Percentiles rank a stretch among this genome's conserved stretches.
Evolutionary conservation across 495 filamentous ascomycete genomes (phyloP).

Genomic region (Penicillium steckii): DNA sequence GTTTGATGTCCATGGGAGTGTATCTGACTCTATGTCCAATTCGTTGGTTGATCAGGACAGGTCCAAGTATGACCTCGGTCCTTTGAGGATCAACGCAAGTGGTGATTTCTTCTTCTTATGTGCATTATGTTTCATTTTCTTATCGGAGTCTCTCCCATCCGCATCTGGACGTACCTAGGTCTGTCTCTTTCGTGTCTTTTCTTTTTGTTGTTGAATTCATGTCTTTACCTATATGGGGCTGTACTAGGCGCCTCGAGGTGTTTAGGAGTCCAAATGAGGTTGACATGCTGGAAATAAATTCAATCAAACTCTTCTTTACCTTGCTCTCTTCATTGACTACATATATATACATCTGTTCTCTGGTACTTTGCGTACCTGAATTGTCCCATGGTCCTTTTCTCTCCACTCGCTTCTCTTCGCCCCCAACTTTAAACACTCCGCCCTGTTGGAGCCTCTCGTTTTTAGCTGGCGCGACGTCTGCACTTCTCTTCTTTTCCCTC

Average conservation of each 20-base stretch:
- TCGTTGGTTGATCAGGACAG: background rate
- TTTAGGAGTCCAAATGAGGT: constrained; percentile 21
- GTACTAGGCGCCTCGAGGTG: constrained; percentile 19
- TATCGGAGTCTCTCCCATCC: constrained; percentile 6
- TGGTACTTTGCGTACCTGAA: background rate
- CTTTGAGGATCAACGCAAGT: background rate
- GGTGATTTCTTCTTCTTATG: constrained; percentile 6
- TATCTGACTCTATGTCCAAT: background rate
- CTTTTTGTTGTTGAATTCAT: constrained; percentile 14
- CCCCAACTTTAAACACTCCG: background rate
- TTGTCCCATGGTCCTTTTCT: background rate
- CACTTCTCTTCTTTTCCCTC: background rate
- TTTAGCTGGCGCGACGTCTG: background rate
- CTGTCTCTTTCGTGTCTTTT: constrained; percentile 9
- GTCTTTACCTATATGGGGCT: constrained; percentile 21
- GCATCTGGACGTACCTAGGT: constrained; percentile 21
- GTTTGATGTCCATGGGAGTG: constrained; percentile 11
- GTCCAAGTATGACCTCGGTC: background rate
- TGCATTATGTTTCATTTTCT: constrained; percentile 11
- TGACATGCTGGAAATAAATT: constrained; percentile 18
- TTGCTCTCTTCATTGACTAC: background rate
- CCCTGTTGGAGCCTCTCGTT: background rate
- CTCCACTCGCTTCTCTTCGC: background rate
- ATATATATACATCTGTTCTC: background rate
- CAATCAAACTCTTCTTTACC: background rate